Conservation (phyloP, 192 early-diverging fungal genomes). For the Coemansia sp. region DNA sequence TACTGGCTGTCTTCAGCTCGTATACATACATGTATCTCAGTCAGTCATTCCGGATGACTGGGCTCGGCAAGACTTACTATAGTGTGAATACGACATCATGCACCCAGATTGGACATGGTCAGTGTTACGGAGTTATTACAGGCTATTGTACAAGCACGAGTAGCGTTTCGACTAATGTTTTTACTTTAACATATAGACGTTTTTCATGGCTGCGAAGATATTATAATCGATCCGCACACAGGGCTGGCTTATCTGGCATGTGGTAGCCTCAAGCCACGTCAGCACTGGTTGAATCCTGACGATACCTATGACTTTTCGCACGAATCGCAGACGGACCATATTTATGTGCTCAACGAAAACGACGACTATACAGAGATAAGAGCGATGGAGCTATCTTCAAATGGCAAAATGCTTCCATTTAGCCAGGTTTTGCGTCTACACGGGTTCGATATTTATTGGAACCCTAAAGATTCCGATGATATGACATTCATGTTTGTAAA, state of each 20-base stretch:
- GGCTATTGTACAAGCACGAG: too few species aligned
- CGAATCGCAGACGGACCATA: slow-evolving; percentile 35
- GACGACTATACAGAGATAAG: slow-evolving; percentile 23
- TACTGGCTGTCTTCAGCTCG: slow-evolving; percentile 5
- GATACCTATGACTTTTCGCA: slow-evolving; percentile 27
- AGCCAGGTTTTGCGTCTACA: slow-evolving; percentile 51
- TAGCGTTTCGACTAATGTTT: too few species aligned
- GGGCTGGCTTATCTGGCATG: slow-evolving; percentile 59
- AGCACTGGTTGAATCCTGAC: slow-evolving; percentile 53
- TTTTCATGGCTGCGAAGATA: slow-evolving; percentile 58
- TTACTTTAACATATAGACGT: slow-evolving; percentile 6
- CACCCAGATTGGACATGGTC: slow-evolving; percentile 37
- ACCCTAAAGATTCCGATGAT: slow-evolving; percentile 33
- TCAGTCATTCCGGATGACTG: slow-evolving; percentile 13
- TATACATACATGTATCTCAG: slow-evolving; percentile 4
- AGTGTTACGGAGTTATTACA: neutral
- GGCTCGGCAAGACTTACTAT: slow-evolving; percentile 21
- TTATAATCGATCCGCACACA: slow-evolving; percentile 54
- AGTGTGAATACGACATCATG: slow-evolving; percentile 42
- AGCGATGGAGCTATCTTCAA: slow-evolving; percentile 12
- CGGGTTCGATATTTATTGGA: slow-evolving; percentile 55
- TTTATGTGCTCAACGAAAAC: slow-evolving; percentile 55
- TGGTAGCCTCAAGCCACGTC: slow-evolving; percentile 44
- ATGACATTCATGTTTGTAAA: slow-evolving; percentile 60
- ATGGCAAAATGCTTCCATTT: slow-evolving; percentile 33